Evolutionary conservation across 1,284 basidiomycete species (phyloP).

Genomic region (Psilocybe mexicana): DNA sequence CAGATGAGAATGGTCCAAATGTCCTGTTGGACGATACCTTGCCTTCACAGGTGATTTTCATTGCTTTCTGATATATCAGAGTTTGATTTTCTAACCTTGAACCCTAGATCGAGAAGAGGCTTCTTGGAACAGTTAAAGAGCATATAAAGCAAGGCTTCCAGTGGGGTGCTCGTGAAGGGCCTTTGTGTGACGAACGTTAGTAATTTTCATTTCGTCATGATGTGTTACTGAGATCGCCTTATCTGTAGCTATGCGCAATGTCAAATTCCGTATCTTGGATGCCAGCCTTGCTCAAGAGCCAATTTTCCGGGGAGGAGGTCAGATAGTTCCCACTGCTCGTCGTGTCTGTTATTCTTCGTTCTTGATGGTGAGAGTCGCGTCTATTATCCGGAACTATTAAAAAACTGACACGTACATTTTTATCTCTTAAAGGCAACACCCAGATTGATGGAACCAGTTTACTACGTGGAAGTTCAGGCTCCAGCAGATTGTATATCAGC

Average conservation of each 20-base stretch:
- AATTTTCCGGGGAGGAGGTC: conserved; percentile 96
- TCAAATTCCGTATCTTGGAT: conserved; percentile 95
- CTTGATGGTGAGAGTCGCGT: conserved; percentile 70
- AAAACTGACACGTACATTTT: conserved; percentile 17
- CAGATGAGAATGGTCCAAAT: conserved; percentile 94
- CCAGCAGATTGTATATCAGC: conserved; percentile 98
- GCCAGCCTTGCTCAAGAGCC: conserved; percentile 91
- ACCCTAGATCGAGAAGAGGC: conserved; percentile 85
- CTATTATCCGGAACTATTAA: conserved; percentile 21
- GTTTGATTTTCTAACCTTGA: background rate
- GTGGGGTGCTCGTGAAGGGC: conserved; percentile 97
- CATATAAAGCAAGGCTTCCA: conserved; percentile 99
- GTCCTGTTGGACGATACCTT: conserved; percentile 94
- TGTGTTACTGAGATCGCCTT: conserved; percentile 2
- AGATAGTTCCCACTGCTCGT: conserved; percentile 97
- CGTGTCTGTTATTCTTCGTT: conserved; percentile 99
- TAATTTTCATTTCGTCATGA: conserved; percentile 20
- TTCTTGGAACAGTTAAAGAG: conserved; percentile 88
- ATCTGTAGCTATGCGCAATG: conserved; percentile 88
- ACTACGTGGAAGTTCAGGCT: conserved; percentile 97
- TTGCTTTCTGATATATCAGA: background rate
- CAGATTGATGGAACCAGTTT: conserved; percentile 94
- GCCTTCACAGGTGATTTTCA: conserved; percentile 74
- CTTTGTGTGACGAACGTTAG: conserved; percentile 97
- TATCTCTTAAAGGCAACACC: conserved; percentile 71